Base-by-base conservation (phyloP, 352 stramenopile genomes). In the Nannochloropsis limnetica region DNA sequence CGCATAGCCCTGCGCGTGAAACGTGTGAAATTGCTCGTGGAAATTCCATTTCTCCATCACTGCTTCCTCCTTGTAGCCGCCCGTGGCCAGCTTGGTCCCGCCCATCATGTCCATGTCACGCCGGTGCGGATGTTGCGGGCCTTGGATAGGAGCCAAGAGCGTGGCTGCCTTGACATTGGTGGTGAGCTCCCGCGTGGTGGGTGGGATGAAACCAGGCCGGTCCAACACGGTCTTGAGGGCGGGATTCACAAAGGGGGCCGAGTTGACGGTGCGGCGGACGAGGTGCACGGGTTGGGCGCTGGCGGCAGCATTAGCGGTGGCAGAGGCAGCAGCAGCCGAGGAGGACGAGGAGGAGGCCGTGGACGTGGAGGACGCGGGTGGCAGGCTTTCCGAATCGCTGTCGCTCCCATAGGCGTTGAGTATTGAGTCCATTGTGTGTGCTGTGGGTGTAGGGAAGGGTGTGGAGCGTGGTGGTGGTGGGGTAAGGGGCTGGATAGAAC, bases 1-100 rank as follows among this genome's bases (percentile, higher is more conserved):
- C 61, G 61, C 61, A 29, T 74, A 74, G n/a, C 61, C 61, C 25
- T 74, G 61, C n/a, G 61, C 83, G 80, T 87, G 85, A 67, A 85
- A 88, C 2, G 84, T 88, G 80, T 88, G 83, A 68, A 85, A 87
- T 74, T 87, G 85, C 49, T 87, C 83, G 23, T 86, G 80, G 67
- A 87, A 87, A 32, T 80, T 84, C 83, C 83, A 87, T 43, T 87
- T 82, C 79, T 87, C 85, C 27, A 87, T 25, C 3, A 80, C 81
- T 44, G 83, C 83, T 31, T 85, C 68, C 80, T 87, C 85, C 43
- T 86, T 83, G 27, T 86, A 79, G 54, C 83, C 83, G 29, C 84
- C 84, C 22, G 84, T 84, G 45, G 82, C 84, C 44, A 74, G 61
- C 61, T 74, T 74, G n/a, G 61, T 74, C 1, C 61, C 61, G n/a